Evolutionary conservation across 23 red algal species (phyloP), one percentile per base, ranked within the genome.

Genomic region (Gracilariopsis chorda): DNA sequence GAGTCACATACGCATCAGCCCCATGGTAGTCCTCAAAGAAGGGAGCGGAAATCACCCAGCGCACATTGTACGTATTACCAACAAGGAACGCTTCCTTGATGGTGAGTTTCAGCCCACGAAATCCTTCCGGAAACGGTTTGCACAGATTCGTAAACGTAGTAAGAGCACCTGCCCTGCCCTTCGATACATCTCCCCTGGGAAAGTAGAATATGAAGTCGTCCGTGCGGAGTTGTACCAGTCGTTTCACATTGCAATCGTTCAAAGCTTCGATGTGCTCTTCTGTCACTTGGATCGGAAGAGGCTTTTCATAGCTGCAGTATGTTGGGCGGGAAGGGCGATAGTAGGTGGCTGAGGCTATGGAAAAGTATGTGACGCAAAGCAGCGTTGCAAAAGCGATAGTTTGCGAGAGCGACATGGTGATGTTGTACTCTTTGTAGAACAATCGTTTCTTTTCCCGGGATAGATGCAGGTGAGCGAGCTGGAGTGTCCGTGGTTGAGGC

Each of bases 1-100:
- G 67, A 73, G 67, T 73, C 4, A 73, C 37, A 73, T 73, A 73
- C 6, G 67, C 37, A 73, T 73, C 67, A 24, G 67, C 67, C 42
- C 67, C 67, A 46, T 73, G 67, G 47, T 73, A 73, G 20, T 73
- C 67, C 47, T 73, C 28, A 36, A 73, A 45, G 32, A 73, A 73
- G 39, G 67, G 67, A 11, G 67, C 67, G 2, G 67, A 73, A 46
- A 42, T 42, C 5, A 73, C 67, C 67, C 67, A 73, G 9, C 67
- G 67, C 10, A 73, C 67, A 37, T 73, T 73, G 20, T n/a, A 25
- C 17, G 67, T 73, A 27, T 10, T 47, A 46, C 39, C 42, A 17
- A 73, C 67, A 46, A 73, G 67, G 28, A 73, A 73, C 20, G 28
- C 47, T 6, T 73, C 67, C 40, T 73, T 73, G 20, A 73, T 34